Percentiles rank a stretch among this genome's conserved stretches.
Conservation (phyloP, 495 filamentous ascomycete genomes). For the Wilcoxina mikolae region DNA sequence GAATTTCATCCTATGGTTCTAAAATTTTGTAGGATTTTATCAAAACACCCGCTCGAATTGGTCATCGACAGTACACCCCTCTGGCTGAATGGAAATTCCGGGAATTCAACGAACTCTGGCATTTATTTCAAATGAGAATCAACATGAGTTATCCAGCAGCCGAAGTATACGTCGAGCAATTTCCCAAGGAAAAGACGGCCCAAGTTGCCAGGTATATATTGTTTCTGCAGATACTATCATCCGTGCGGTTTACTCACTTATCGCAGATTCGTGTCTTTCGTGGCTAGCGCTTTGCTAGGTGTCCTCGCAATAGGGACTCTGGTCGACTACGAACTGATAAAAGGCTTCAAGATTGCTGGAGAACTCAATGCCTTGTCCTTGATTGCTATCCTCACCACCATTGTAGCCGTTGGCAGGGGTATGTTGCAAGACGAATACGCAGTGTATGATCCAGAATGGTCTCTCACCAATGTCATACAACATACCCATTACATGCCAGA, state of each 20-base stretch:
- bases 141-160: constrained; percentile 95
- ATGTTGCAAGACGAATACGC: constrained; percentile 70
- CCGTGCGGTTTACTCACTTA: background rate
- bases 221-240: background rate
- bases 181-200: constrained; percentile 84
- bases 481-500: constrained; percentile 81
- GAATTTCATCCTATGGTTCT: background rate
- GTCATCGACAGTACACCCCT: constrained; percentile 76
- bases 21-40: constrained; percentile 62
- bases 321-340: constrained; percentile 75
- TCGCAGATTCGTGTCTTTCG: constrained; percentile 61
- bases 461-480: constrained; percentile 70
- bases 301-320: constrained; percentile 68
- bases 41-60: constrained; percentile 70
- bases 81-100: constrained; percentile 96
- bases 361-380: constrained; percentile 61
- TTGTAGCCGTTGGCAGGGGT: constrained; percentile 68
- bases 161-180: constrained; percentile 83
- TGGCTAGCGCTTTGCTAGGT: constrained; percentile 69
- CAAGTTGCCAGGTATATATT: constrained; percentile 42
- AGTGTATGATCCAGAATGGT: constrained; percentile 85
- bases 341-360: constrained; percentile 76
- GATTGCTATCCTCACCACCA: constrained; percentile 37
- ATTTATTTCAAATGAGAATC: constrained; percentile 73
- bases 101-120: constrained; percentile 91